Evolutionary conservation across 768 basidiomycete genomes (phyloP).

Genomic region (Lyophyllum semitale): DNA sequence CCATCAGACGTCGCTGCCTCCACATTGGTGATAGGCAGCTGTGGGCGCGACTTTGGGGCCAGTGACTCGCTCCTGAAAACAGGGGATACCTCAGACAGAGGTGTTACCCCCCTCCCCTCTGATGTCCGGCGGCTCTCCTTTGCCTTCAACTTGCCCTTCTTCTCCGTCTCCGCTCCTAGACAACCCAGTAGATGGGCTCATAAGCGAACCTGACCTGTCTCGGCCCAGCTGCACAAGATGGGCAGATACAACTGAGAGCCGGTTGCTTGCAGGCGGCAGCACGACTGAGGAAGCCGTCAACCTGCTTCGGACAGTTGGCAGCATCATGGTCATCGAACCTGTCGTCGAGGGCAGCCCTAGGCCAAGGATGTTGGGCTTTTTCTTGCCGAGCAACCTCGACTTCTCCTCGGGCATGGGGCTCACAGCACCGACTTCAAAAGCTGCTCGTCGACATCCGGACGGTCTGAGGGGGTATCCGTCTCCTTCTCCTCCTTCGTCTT

Average conservation of each 20-base stretch:
- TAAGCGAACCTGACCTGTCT: conserved; percentile 37
- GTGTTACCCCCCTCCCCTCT: conserved; percentile 56
- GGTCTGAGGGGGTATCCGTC: conserved; percentile 30
- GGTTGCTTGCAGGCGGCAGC: conserved; percentile 19
- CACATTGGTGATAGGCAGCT: conserved; percentile 38
- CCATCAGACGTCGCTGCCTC: conserved; percentile 59
- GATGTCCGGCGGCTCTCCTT: conserved; percentile 47
- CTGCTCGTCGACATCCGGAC: conserved; percentile 58
- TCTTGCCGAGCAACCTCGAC: conserved; percentile 46
- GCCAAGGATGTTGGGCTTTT: conserved; percentile 65
- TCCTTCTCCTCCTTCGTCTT: conserved; percentile 37
- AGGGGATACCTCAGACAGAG: conserved; percentile 64
- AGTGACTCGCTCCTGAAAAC: conserved; percentile 26
- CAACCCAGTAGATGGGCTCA: conserved; percentile 31
- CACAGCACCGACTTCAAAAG: conserved; percentile 67
- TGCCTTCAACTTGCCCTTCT: conserved; percentile 28
- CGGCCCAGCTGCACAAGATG: conserved; percentile 20
- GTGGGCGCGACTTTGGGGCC: neutral
- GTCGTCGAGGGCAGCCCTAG: conserved; percentile 61
- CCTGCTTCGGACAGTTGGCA: conserved; percentile 42
- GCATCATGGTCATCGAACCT: conserved; percentile 32
- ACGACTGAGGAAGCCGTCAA: conserved; percentile 31
- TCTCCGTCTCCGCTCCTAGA: conserved; percentile 28
- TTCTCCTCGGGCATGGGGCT: conserved; percentile 35
- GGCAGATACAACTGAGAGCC: conserved; percentile 39